Percentiles rank a stretch among this genome's conserved stretches.
These are phyloP conservation scores for Colletotrichum orbiculare DNA, from an alignment of 2,329 filamentous ascomycete genomes.

Conservation along the genomic window DNA sequence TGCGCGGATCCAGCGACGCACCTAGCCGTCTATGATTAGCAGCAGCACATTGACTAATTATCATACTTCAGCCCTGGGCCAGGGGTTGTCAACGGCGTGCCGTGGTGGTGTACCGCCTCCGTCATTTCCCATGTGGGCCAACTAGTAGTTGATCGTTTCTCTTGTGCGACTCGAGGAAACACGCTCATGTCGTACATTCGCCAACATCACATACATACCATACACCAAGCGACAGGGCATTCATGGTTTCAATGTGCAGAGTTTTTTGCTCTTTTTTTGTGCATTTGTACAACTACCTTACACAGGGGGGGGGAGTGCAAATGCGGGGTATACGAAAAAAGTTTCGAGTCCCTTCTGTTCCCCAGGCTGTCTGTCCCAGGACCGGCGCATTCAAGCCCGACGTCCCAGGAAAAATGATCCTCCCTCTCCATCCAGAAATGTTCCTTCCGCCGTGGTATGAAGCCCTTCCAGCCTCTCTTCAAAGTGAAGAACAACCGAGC, in stretches of 20 bases:
- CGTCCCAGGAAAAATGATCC: conserved; percentile 1
- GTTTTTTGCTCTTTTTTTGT: conserved; percentile 51
- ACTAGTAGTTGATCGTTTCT: conserved; percentile 1
- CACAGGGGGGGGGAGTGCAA: conserved; percentile 43
- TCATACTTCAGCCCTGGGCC: background rate
- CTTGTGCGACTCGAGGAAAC: conserved; percentile 7
- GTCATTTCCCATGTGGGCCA: conserved; percentile 24
- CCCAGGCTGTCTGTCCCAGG: conserved; percentile 18
- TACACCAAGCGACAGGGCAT: background rate
- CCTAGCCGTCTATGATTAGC: conserved; percentile 11
- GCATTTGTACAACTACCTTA: conserved; percentile 53
- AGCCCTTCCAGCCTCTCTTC: conserved; percentile 32
- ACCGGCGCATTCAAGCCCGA: conserved; percentile 9
- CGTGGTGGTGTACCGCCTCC: background rate
- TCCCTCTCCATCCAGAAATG: conserved; percentile 21
- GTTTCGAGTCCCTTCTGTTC: conserved; percentile 22
- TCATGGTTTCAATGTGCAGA: conserved; percentile 14
- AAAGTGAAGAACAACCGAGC: conserved; percentile 23
- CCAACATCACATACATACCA: background rate
- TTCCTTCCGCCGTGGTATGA: conserved; percentile 15
- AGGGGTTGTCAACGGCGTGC: background rate
- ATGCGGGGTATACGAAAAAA: conserved; percentile 21
- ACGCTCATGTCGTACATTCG: conserved; percentile 1
- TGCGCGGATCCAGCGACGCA: background rate
- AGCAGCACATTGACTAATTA: background rate